Percentiles rank a stretch among this genome's conserved stretches.
Evolutionary conservation across 129 eudicot species (phyloP).

Genomic region (Centrapalus pauciflorus): DNA sequence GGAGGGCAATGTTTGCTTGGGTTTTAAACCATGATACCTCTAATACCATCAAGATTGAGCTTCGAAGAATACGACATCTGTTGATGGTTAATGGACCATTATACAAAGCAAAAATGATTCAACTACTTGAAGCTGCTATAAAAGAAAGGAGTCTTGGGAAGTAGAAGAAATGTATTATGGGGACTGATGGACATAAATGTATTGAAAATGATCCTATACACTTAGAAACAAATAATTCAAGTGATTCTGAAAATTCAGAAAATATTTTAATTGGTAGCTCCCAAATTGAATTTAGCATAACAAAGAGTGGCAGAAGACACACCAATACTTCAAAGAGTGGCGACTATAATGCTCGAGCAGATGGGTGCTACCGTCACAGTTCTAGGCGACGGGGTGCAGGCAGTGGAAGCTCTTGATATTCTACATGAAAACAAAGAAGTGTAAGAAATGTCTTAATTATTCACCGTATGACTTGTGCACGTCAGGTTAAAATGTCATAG

Average conservation of each 20-base stretch:
- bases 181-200: slow-evolving; percentile 34
- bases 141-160: slow-evolving; percentile 38
- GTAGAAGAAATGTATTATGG: slow-evolving; percentile 19
- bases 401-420: slow-evolving; percentile 63
- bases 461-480: slow-evolving; percentile 76
- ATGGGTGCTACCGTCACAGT: slow-evolving; percentile 70
- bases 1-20: slow-evolving; percentile 70
- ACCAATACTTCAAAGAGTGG: slow-evolving; percentile 85
- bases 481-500: slow-evolving; percentile 55
- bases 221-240: slow-evolving; percentile 47
- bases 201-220: slow-evolving; percentile 42
- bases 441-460: slow-evolving; percentile 12
- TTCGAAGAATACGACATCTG: slow-evolving; percentile 59
- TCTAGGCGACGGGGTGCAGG: slow-evolving; percentile 89
- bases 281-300: slow-evolving; percentile 17
- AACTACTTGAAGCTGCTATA: slow-evolving; percentile 56
- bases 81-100: slow-evolving; percentile 80
- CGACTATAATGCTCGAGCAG: slow-evolving; percentile 88
- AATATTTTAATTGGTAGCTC: slow-evolving; percentile 10
- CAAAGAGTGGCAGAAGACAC: slow-evolving; percentile 67
- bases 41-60: slow-evolving; percentile 65
- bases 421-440: slow-evolving; percentile 24
- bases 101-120: slow-evolving; percentile 77
- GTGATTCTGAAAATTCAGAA: slow-evolving; percentile 45
- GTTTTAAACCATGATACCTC: slow-evolving; percentile 79